phyloP scores from a whole-genome alignment of 148 eudicot species.

The Vaccinium myrtillus region DNA sequence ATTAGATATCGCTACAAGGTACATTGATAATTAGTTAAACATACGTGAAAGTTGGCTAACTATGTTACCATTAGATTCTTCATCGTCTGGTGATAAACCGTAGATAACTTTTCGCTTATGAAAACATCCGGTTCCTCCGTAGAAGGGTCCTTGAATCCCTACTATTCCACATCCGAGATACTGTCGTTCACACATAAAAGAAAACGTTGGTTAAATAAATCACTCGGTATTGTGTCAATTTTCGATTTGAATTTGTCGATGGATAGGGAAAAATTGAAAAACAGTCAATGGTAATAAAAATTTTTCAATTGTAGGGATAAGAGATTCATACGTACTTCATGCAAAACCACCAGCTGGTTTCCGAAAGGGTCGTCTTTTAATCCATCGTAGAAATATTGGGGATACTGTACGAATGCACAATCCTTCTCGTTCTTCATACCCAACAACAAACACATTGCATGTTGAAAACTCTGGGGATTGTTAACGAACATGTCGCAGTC shows the following conservation, averaged over 20 bases:
- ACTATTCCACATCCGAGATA: conserved; percentile 19
- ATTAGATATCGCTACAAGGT: no score
- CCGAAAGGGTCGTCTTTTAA: conserved; percentile 40
- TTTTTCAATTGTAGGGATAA: background rate
- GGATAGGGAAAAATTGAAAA: background rate
- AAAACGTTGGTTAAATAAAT: background rate
- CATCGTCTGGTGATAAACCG: conserved; percentile 27
- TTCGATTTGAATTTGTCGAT: background rate
- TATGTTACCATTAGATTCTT: conserved; percentile 12
- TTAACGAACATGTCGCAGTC: conserved; percentile 44
- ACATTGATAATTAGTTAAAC: no score
- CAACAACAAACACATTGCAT: conserved; percentile 31
- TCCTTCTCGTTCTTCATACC: conserved; percentile 26
- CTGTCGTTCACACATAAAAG: conserved; percentile 13
- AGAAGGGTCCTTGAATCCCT: conserved; percentile 34
- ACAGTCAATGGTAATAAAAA: background rate
- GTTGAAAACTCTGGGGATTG: conserved; percentile 28
- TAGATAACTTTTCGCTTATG: conserved; percentile 40
- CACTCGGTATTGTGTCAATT: background rate
- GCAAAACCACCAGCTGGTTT: conserved; percentile 23
- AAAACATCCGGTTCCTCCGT: conserved; percentile 36
- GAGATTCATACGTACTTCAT: conserved; percentile 14
- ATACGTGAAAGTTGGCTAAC: background rate
- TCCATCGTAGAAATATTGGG: conserved; percentile 32
- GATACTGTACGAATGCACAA: conserved; percentile 31